These are phyloP conservation scores for Alternaria novae-zelandiae DNA, from an alignment of 2,329 filamentous ascomycete species.

Conservation along the genomic window DNA sequence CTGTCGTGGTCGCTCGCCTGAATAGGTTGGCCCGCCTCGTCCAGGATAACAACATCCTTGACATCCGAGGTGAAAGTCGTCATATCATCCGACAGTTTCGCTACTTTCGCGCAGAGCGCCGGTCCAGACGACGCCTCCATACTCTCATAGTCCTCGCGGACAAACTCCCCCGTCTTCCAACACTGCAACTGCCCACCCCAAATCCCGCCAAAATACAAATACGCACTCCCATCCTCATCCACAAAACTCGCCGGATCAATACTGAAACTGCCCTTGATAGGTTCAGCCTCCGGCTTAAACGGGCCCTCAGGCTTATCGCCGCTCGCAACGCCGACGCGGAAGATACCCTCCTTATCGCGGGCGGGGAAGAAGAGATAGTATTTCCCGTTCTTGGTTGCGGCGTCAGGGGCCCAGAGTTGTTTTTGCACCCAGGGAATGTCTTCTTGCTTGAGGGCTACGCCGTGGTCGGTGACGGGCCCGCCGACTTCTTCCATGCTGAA, in stretches of 20 bases:
- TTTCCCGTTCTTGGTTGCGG: conserved; percentile 70
- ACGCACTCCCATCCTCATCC: conserved; percentile 69
- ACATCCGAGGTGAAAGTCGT: conserved; percentile 62
- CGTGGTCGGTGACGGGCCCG: conserved; percentile 72
- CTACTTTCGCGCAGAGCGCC: conserved; percentile 72
- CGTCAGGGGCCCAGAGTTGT: conserved; percentile 83
- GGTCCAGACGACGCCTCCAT: conserved; percentile 46
- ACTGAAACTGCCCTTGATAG: conserved; percentile 73
- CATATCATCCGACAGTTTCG: conserved; percentile 70
- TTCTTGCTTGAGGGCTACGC: conserved; percentile 67
- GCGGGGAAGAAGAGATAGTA: conserved; percentile 83
- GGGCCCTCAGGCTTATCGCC: conserved; percentile 70
- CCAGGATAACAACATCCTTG: conserved; percentile 69
- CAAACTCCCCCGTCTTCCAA: conserved; percentile 68
- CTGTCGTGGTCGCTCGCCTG: conserved; percentile 72
- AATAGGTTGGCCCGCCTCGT: conserved; percentile 64
- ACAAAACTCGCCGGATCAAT: conserved; percentile 81
- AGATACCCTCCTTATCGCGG: conserved; percentile 71
- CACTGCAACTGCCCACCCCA: conserved; percentile 85
- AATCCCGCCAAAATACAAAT: conserved; percentile 78
- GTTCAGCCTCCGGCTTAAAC: conserved; percentile 68
- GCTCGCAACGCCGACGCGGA: conserved; percentile 76
- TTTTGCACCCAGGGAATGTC: conserved; percentile 79
- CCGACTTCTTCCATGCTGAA: conserved; percentile 67
- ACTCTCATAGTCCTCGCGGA: conserved; percentile 44